Evolutionary conservation across 805 yeast species (phyloP), one percentile per base, ranked within the genome.

Genomic region (Candida chauliodis): DNA sequence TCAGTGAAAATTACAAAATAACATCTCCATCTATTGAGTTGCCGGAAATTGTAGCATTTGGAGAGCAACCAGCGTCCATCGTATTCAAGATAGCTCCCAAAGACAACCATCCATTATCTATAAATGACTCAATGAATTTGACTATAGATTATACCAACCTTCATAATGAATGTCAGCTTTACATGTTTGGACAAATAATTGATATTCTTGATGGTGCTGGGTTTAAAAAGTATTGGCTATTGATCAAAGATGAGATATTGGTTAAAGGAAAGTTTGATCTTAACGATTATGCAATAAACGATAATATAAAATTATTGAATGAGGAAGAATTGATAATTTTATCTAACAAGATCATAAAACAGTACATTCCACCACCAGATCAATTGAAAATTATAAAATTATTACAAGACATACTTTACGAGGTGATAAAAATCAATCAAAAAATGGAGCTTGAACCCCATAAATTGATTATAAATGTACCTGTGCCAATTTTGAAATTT

Each of bases 61-160:
- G 76, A 5, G 89, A 81, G n/a, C 90, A 84, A 44, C 84, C 88
- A 0, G 78, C 79, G 0, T 73, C 77, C 2, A 74, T 71, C 33
- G 77, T 82, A 41, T 86, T 76, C 58, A 66, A 71, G 38, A 68
- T 84, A n/a, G 45, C 43, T 1, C 59, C 66, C 1, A 42, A 47
- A 3, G 34, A 42, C 2, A 42, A 35, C 11, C 49, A 54, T 33
- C 52, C 36, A 4, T 38, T 53, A 9, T 43, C 40, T 1, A 38
- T 52, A 4, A 45, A 58, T 2, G 76, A 73, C 25, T 49, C 58
- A 9, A 58, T 79, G 36, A 60, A 59, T 9, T 55, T 81, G 36
- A 49, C 45, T 2, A 65, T 80, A 20, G 48, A 53, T 5, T 81
- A 76, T 48, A 61, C 76, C 21, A 70, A 69, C 36, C 48, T 80